Evolutionary conservation across 768 basidiomycete genomes (phyloP), one percentile per base, ranked within the genome.

Genomic region (Suillus subaureus): DNA sequence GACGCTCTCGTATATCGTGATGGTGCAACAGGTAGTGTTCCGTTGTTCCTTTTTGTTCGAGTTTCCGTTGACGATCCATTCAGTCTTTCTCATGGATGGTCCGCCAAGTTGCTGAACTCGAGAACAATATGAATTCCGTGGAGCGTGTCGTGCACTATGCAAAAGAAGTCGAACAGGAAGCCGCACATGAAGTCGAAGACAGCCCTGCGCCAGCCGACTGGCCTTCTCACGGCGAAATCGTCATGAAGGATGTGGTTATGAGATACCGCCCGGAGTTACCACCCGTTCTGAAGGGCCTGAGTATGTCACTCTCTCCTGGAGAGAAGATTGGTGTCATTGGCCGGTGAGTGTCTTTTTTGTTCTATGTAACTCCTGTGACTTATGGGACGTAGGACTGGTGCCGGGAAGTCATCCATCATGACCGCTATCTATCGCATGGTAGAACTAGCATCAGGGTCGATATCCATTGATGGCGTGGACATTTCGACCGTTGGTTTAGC

Each of bases 291-390:
- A 93, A 91, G 76, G 91, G 90, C 4, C 75, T 98, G 56, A 86
- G 84, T 15, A 85, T 98, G 84, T 79, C 79, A 35, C 81, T 15
- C 33, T 74, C 78, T 0, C 86, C 86, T 0, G 91, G 92, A 6
- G 96, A 98, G 79, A 96, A 97, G 79, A 89, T 99, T 68, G 96
- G 96, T 35, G 92, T 97, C 61, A 92, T 97, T 56, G 94, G 94
- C 28, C 71, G 87, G 75, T 84, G 72, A 2, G 78, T 64, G 12
- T 26, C 56, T 52, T 37, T 54, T 18, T 52, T 52, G 16, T 54
- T 3, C 39, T 77, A 67, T 42, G 64, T 67, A 23, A 16, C 23
- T 55, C 4, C 52, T 54, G 52, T 45, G 47, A 26, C 42, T 63
- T 23, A 60, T 43, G 37, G 54, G 7, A 42, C 58, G 43, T 67